Base-by-base conservation (phyloP, 176 grass and related monocot species). In the Hsuehochloa calcarea region DNA sequence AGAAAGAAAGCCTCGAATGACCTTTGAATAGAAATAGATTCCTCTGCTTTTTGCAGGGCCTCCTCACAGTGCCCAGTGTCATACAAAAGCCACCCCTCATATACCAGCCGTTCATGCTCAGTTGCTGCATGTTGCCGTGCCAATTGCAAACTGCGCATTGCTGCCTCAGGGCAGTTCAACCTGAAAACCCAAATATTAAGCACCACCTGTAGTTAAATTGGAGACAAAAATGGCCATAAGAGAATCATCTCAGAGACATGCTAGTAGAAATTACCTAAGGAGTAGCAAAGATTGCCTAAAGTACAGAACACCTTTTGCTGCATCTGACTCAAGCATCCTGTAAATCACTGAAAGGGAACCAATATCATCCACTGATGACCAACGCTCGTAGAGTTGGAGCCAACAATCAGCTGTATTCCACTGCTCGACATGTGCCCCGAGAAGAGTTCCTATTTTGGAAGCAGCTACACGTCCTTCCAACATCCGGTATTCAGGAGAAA, bases 1-100 rank as follows among this genome's bases (percentile, higher is more conserved):
- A 94, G 86, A 92, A 97, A 97, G 92, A 97, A 97, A 51, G 95
- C 95, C 82, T 97, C 95, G 78, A 97, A 97, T 89, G 92, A 97
- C 69, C 95, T 85, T 61, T 97, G 95, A 65, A 94, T 92, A 74
- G 85, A 91, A 79, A 97, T 87, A 23, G 95, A 97, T 61, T 97
- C 92, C 73, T 97, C 90, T 8, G 92, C 90, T 85, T 97, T 97
- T 70, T 86, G 68, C 52, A 97, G 88, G 50, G 89, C 95, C 81
- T 94, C 95, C 41, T 93, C 86, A 75, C 90, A 93, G 82, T 97
- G 92, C 27, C 95, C 95, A 45, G 95, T 94, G 68, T 97, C 95
- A 71, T 97, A 97, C 66, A 97, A 74, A 78, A 97, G 88, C 95
- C 95, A 97, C 10, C 95, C 95, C 59, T 97, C 95, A 63, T 97